phyloP scores from a whole-genome alignment of 208 protist genomes.

The Crithidia bombi region DNA sequence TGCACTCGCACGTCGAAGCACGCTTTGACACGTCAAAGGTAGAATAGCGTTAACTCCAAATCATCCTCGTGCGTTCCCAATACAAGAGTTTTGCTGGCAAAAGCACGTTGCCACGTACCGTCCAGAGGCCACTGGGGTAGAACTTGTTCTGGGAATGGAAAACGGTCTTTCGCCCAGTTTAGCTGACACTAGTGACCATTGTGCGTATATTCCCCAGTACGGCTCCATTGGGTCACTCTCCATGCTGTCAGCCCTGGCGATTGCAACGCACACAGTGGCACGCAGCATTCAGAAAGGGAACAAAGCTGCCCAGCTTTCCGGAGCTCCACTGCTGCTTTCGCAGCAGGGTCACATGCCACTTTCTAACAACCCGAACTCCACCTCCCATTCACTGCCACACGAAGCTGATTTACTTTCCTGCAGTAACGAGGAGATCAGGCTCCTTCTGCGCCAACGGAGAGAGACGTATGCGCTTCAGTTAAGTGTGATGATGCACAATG shows the following conservation, averaged over 20 bases:
- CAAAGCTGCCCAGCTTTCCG: background rate
- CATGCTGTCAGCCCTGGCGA: constrained; percentile 82
- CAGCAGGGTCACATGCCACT: constrained; percentile 63
- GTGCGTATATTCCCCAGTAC: constrained; percentile 84
- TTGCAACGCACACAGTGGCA: constrained; percentile 54
- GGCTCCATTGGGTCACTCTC: constrained; percentile 84
- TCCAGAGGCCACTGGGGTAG: constrained; percentile 24
- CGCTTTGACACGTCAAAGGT: constrained; percentile 23
- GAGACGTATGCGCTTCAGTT: constrained; percentile 58
- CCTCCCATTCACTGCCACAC: constrained; percentile 41
- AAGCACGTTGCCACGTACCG: background rate
- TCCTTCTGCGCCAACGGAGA: constrained; percentile 37
- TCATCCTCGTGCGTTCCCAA: constrained; percentile 45
- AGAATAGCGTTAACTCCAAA: constrained; percentile 73
- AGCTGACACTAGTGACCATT: constrained; percentile 49
- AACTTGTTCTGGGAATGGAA: constrained; percentile 86
- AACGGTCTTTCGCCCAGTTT: constrained; percentile 69
- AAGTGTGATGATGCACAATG: constrained; percentile 73
- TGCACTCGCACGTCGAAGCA: constrained; percentile 48
- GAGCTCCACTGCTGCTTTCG: background rate
- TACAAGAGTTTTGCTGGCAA: constrained; percentile 60
- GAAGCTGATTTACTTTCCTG: constrained; percentile 51
- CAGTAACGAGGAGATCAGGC: constrained; percentile 51
- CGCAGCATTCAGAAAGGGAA: background rate
- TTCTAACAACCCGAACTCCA: constrained; percentile 31